A percentile compares a stretch with the other conserved stretches of the same genome.
phyloP scores from a whole-genome alignment of 371 early-diverging fungal species.

The Mucor plumbeus region DNA sequence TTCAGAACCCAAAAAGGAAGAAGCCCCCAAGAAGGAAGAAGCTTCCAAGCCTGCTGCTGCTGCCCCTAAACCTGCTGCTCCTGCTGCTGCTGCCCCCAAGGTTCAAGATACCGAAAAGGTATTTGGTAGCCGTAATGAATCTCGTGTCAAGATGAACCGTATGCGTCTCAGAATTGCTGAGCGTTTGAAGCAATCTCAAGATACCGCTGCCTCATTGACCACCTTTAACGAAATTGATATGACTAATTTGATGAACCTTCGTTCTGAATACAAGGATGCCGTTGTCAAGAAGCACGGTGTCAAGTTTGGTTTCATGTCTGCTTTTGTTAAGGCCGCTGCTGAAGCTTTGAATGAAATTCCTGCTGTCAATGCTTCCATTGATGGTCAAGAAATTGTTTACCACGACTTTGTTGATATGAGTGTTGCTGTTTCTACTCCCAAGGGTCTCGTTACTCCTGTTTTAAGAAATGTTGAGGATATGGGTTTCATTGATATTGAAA shows the following conservation, averaged over 20 bases:
- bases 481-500: slow-evolving; percentile 89
- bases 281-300: slow-evolving; percentile 94
- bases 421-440: slow-evolving; percentile 97
- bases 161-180: slow-evolving; percentile 95
- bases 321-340: slow-evolving; percentile 92
- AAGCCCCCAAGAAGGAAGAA: slow-evolving; percentile 48
- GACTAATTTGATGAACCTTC: slow-evolving; percentile 89
- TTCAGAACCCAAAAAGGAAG: slow-evolving; percentile 48
- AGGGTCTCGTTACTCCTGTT: slow-evolving; percentile 97
- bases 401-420: slow-evolving; percentile 94
- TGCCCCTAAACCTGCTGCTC: slow-evolving; percentile 37
- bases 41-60: slow-evolving; percentile 43
- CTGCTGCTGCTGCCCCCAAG: slow-evolving; percentile 27
- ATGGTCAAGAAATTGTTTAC: slow-evolving; percentile 86
- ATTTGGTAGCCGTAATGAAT: slow-evolving; percentile 62
- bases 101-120: slow-evolving; percentile 31
- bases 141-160: slow-evolving; percentile 94
- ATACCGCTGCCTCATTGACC: slow-evolving; percentile 95
- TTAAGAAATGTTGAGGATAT: slow-evolving; percentile 89
- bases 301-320: slow-evolving; percentile 98
- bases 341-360: slow-evolving; percentile 87
- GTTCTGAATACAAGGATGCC: slow-evolving; percentile 91
- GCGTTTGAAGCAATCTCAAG: slow-evolving; percentile 96
- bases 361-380: slow-evolving; percentile 93
- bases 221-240: slow-evolving; percentile 99